Percentiles rank a stretch among this genome's conserved stretches.
phyloP scores from a whole-genome alignment of 192 early-diverging fungal genomes.

The Entomortierella lignicola region DNA sequence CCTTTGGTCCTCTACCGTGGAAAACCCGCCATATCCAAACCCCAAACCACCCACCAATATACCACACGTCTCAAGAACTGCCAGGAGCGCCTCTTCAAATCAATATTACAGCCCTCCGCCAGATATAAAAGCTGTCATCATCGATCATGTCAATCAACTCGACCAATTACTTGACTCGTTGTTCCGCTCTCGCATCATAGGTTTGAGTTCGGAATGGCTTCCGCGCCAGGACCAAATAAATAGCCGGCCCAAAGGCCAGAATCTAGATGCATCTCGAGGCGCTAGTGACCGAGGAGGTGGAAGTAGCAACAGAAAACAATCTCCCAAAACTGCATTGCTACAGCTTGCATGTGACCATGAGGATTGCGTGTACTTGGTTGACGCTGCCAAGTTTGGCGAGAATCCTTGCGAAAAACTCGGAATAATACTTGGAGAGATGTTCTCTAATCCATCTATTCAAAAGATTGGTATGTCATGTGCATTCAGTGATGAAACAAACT shows the following conservation, averaged over 20 bases:
- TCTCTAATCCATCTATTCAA: background rate
- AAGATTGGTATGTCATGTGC: background rate
- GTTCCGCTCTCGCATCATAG: background rate
- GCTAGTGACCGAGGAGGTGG: background rate
- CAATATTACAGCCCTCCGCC: background rate
- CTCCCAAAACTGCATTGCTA: background rate
- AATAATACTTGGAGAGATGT: background rate
- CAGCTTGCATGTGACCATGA: conserved; percentile 6
- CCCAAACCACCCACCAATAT: no score
- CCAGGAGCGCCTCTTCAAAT: background rate
- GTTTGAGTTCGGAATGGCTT: conserved; percentile 8
- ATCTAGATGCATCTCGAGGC: background rate
- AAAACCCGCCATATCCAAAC: no score
- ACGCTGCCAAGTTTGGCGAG: background rate
- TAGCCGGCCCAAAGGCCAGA: background rate
- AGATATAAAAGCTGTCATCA: background rate
- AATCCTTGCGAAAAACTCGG: background rate
- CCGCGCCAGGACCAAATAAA: background rate
- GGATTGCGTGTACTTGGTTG: conserved; percentile 5
- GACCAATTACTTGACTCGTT: background rate
- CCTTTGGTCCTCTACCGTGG: no score
- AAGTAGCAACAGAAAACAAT: background rate
- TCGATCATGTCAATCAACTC: background rate
- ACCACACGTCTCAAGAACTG: background rate
- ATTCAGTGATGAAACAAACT: background rate